Evolutionary conservation across 768 basidiomycete genomes (phyloP).

Genomic region (Lanmaoa pseudosensibilis): DNA sequence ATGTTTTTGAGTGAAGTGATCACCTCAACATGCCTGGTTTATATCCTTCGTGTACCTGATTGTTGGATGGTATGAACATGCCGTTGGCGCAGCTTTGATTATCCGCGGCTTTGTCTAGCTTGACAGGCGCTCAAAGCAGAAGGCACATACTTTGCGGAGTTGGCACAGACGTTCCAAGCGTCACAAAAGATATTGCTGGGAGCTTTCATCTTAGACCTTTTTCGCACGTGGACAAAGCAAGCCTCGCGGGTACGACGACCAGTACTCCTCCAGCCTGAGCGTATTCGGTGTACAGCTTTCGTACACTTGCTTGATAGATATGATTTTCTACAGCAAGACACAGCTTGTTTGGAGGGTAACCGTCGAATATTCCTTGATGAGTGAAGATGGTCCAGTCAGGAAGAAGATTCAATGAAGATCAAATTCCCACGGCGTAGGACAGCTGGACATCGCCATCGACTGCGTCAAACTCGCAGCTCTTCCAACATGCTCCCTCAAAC

Average conservation of each 20-base stretch:
- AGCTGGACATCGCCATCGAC: background rate
- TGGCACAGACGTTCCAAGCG: background rate
- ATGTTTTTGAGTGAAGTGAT: background rate
- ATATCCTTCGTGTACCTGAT: slow-evolving; percentile 9
- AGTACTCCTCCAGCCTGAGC: background rate
- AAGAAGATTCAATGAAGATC: background rate
- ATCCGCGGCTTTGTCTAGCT: background rate
- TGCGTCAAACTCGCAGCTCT: background rate
- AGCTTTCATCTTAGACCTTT: background rate
- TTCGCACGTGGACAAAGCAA: background rate
- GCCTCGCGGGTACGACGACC: background rate
- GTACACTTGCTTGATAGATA: background rate
- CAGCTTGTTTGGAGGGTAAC: background rate
- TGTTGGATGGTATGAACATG: slow-evolving; percentile 2
- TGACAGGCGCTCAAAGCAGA: slow-evolving; percentile 10
- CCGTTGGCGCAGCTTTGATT: background rate
- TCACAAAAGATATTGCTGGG: background rate
- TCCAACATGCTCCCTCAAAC: slow-evolving; percentile 50
- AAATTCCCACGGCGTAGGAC: background rate
- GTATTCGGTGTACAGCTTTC: background rate
- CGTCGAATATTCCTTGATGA: too few species aligned
- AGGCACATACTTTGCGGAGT: background rate
- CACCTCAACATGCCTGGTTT: slow-evolving; percentile 2
- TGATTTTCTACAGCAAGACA: background rate
- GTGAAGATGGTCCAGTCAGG: background rate